phyloP scores from a whole-genome alignment of 805 yeast species.

The Monosporozyma siamensis region DNA sequence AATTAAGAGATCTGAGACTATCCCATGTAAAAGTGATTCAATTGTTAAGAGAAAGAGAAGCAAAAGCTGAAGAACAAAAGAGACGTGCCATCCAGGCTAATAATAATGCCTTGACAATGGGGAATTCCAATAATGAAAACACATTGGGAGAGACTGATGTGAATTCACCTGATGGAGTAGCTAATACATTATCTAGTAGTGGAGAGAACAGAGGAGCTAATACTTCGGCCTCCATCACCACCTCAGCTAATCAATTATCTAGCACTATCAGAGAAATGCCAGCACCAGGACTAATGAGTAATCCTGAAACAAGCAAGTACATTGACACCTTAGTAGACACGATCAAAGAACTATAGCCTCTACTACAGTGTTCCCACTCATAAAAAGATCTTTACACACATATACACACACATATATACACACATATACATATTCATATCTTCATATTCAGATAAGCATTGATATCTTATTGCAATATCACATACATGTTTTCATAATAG shows the following conservation, averaged over 20 bases:
- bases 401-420: too few species aligned
- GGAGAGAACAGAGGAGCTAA: not conserved
- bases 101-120: not conserved
- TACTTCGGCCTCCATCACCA: not conserved
- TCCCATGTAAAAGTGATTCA: conserved; percentile 42
- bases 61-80: conserved; percentile 14
- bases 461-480: too few species aligned
- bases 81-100: conserved; percentile 8
- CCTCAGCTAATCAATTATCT: not conserved
- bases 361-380: too few species aligned
- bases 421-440: not conserved
- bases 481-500: too few species aligned
- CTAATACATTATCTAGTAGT: not conserved
- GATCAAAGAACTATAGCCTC: conserved; percentile 2
- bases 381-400: too few species aligned
- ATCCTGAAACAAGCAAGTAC: conserved; percentile 10
- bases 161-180: not conserved
- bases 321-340: conserved; percentile 8
- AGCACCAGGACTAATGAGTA: not conserved
- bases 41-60: conserved; percentile 28
- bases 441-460: too few species aligned
- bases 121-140: not conserved
- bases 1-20: conserved; percentile 43
- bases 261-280: not conserved
- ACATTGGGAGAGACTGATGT: not conserved